Evolutionary conservation across 1,284 basidiomycete species (phyloP).

Genomic region (Moesziomyces antarcticus): DNA sequence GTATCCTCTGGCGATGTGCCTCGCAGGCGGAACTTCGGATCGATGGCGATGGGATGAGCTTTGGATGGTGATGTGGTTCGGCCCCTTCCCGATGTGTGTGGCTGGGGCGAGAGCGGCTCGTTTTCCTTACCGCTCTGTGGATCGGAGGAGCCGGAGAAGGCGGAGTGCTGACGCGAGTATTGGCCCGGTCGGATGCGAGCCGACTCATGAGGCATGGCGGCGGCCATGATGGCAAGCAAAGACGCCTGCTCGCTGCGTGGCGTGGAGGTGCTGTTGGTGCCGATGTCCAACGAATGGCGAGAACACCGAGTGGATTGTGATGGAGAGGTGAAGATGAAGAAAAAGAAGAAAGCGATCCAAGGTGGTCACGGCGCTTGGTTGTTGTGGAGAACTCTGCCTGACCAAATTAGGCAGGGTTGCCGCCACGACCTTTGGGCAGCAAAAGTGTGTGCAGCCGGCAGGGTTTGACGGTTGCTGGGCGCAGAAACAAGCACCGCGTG

Average conservation of each 20-base stretch:
- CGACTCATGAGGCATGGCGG: constrained; percentile 24
- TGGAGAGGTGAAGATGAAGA: constrained; percentile 5
- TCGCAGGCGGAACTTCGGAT: constrained; percentile 45
- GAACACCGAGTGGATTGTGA: background rate
- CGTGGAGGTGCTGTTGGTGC: background rate
- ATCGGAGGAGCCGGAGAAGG: constrained; percentile 6
- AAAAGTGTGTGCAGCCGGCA: constrained; percentile 3
- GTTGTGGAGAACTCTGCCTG: constrained; percentile 3
- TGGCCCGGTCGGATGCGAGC: constrained; percentile 40
- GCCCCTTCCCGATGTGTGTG: constrained; percentile 6
- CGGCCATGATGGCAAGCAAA: constrained; percentile 24
- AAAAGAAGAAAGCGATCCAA: constrained; percentile 1
- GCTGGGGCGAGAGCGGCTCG: constrained; percentile 15
- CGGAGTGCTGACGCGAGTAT: constrained; percentile 40
- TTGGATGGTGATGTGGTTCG: constrained; percentile 1
- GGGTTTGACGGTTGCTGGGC: constrained; percentile 15
- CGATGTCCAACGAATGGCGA: background rate
- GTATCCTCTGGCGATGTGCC: constrained; percentile 41
- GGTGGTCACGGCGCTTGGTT: constrained; percentile 2
- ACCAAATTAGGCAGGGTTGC: constrained; percentile 26
- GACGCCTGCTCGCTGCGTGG: constrained; percentile 4
- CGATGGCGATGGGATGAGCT: constrained; percentile 26
- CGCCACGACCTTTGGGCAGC: background rate
- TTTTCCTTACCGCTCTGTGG: constrained; percentile 40
- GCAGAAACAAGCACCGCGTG: constrained; percentile 33